Evolutionary conservation across 2,329 filamentous ascomycete species (phyloP).

Genomic region (Talaromyces atroroseus): DNA sequence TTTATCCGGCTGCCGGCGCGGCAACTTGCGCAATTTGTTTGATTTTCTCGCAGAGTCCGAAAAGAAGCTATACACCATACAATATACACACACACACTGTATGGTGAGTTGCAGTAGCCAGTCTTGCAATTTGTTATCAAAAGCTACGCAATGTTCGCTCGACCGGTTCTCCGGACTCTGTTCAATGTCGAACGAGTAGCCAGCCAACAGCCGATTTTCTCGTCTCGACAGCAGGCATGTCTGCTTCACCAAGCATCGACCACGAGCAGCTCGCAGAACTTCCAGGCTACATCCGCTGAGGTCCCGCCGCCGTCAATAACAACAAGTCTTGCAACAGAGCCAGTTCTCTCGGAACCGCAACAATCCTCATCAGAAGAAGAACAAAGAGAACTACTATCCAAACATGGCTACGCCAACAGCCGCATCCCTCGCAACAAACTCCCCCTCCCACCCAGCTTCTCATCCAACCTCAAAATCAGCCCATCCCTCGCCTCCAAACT

Average conservation of each 20-base stretch:
- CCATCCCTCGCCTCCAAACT: slow-evolving; percentile 39
- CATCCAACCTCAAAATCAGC: slow-evolving; percentile 35
- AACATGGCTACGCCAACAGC: not conserved
- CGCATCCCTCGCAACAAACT: slow-evolving; percentile 26
- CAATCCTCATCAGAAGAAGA: slow-evolving; percentile 5
- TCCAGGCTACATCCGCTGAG: slow-evolving; percentile 25
- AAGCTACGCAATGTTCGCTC: slow-evolving; percentile 30
- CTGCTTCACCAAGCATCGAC: slow-evolving; percentile 35
- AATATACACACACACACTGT: not conserved
- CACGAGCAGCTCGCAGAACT: slow-evolving; percentile 19
- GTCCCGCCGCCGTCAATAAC: slow-evolving; percentile 18
- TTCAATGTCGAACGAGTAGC: slow-evolving; percentile 22
- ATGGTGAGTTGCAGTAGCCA: too few species aligned
- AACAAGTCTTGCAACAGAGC: not conserved
- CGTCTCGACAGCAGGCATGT: slow-evolving; percentile 32
- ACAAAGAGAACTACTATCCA: not conserved
- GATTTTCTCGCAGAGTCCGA: slow-evolving; percentile 25
- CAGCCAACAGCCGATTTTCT: slow-evolving; percentile 13
- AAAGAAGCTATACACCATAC: not conserved
- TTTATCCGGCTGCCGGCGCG: slow-evolving; percentile 21
- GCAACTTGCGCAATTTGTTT: slow-evolving; percentile 22
- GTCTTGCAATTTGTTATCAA: too few species aligned
- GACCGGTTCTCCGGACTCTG: slow-evolving; percentile 27
- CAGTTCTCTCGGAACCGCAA: slow-evolving; percentile 10
- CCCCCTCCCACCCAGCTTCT: slow-evolving; percentile 34